These are phyloP conservation scores for Geotrichum europaeum DNA, from an alignment of 1,139 yeast genomes.

Conservation along the genomic window DNA sequence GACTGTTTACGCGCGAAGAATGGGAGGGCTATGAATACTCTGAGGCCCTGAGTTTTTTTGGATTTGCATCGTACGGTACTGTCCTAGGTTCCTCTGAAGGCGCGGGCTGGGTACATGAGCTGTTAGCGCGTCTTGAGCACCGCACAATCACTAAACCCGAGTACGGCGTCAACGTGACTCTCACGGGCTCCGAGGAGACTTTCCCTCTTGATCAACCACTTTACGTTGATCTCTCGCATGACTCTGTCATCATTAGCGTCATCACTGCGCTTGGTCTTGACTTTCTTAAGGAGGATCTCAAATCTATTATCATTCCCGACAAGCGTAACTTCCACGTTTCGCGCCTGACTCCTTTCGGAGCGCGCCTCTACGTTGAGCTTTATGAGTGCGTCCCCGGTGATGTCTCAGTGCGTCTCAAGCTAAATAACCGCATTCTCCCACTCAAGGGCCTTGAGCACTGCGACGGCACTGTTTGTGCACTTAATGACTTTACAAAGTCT, in stretches of 20 bases:
- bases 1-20: constrained; percentile 44
- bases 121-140: constrained; percentile 34
- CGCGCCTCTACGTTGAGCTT: constrained; percentile 38
- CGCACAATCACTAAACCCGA: constrained; percentile 26
- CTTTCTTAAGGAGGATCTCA: constrained; percentile 34
- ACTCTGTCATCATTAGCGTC: constrained; percentile 37
- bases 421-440: constrained; percentile 40
- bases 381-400: constrained; percentile 29
- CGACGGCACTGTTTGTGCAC: constrained; percentile 36
- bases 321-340: constrained; percentile 39
- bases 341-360: constrained; percentile 42
- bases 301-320: constrained; percentile 33
- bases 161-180: constrained; percentile 36
- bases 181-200: constrained; percentile 28
- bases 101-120: constrained; percentile 39
- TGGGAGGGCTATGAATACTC: constrained; percentile 46
- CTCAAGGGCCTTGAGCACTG: constrained; percentile 35
- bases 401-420: constrained; percentile 32
- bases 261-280: constrained; percentile 39
- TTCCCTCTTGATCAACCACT: constrained; percentile 41
- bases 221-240: constrained; percentile 43
- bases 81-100: constrained; percentile 39
- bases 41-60: constrained; percentile 40
- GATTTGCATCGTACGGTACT: constrained; percentile 36
- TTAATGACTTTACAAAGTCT: constrained; percentile 33